A percentile compares a stretch with the other conserved stretches of the same genome.
Evolutionary conservation across 2,329 filamentous ascomycete species (phyloP).

Genomic region (Colletotrichum chlorophyti): DNA sequence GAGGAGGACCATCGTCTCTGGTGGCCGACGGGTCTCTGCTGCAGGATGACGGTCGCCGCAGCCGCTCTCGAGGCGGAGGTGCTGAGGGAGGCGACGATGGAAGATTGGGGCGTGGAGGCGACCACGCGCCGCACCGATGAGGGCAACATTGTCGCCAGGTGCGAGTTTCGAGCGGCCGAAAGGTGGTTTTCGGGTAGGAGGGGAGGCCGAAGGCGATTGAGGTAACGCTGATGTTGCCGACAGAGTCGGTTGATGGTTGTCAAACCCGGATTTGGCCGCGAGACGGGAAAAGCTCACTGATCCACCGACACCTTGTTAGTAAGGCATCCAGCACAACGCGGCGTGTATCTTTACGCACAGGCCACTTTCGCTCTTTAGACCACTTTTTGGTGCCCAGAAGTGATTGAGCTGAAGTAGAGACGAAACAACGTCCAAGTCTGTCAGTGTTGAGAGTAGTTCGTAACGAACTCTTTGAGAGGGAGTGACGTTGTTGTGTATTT

Average conservation of each 20-base stretch:
- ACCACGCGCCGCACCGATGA: slow-evolving; percentile 63
- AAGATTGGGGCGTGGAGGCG: slow-evolving; percentile 52
- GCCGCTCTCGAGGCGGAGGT: slow-evolving; percentile 48
- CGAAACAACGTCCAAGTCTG: slow-evolving; percentile 6
- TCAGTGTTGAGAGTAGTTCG: too few species aligned
- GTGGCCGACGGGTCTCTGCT: slow-evolving; percentile 40
- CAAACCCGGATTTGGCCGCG: slow-evolving; percentile 45
- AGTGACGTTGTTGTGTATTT: background rate
- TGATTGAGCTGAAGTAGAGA: background rate
- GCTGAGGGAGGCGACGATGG: slow-evolving; percentile 50
- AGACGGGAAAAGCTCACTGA: slow-evolving; percentile 42
- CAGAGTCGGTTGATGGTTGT: slow-evolving; percentile 38
- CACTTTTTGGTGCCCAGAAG: background rate
- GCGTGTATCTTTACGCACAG: too few species aligned
- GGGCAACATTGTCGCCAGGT: slow-evolving; percentile 50
- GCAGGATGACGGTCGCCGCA: slow-evolving; percentile 39
- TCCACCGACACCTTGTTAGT: slow-evolving; percentile 25
- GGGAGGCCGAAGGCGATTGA: background rate
- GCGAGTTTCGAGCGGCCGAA: slow-evolving; percentile 23
- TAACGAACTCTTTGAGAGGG: background rate
- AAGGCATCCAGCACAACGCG: slow-evolving; percentile 16
- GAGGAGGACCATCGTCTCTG: slow-evolving; percentile 67
- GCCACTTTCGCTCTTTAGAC: slow-evolving; percentile 7
- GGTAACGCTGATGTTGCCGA: slow-evolving; percentile 33
- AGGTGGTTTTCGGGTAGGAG: background rate